Base-by-base conservation (phyloP, 805 yeast genomes). In the Cyberlindnera saturnus region DNA sequence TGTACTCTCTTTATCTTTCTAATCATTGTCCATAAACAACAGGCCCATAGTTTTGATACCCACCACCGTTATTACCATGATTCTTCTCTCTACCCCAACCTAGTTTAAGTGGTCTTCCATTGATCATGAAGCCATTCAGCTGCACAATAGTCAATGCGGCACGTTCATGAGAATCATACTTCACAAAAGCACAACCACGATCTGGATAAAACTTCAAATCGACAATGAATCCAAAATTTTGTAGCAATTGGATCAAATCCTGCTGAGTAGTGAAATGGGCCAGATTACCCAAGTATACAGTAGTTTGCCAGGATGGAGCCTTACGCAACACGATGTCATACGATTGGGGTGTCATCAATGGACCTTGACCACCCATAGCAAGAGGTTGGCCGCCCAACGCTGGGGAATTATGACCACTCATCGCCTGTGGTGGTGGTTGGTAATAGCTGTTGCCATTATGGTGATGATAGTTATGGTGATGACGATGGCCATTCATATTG, bases 91-190 rank as follows among this genome's bases (percentile, higher is more conserved):
- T 85, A 41, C 96, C 96, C 96, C 96, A 89, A 30, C 95, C 90
- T 53, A 88, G 79, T 59, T 81, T 82, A 59, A 87, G 64, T 18
- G 84, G 81, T 59, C 95, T 74, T 18, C 95, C 95, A 57, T 83
- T 81, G 52, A 87, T 65, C 40, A 72, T 72, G 53, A 80, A 75
- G 1, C 95, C 93, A 16, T 74, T 69, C 50, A 89, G 69, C 56
- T 85, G 91, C 29, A 82, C 83, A 56, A 88, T 87, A 38, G 95
- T 95, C 56, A 86, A 69, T 3, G 96, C 95, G 5, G 96, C 96
- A 47, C 87, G 72, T 56, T 88, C 95, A 62, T 88, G 96, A 35
- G 86, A 73, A 56, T 85, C 95, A 59, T 81, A 87, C 63, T 82
- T 83, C 48, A 86, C 91, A 68, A 88, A 89, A 10, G 96, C 95